phyloP scores from a whole-genome alignment of 352 stramenopile species.

The Phytophthora litchii region DNA sequence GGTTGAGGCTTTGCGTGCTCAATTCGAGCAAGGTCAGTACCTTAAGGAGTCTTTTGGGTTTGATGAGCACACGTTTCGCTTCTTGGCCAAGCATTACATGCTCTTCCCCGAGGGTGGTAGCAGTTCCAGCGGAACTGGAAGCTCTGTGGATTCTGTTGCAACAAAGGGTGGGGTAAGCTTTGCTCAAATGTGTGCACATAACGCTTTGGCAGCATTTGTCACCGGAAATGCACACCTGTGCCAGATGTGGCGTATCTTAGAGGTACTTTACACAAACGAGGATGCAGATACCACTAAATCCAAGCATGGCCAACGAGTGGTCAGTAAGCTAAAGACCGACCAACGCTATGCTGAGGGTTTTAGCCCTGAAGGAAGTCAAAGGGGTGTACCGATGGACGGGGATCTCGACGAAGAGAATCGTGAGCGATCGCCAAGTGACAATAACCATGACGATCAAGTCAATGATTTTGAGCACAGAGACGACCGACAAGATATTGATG shows the following conservation, averaged over 20 bases:
- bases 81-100: slow-evolving; percentile 79
- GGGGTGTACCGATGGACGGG: slow-evolving; percentile 29
- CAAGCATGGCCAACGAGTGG: slow-evolving; percentile 7
- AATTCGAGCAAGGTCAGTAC: slow-evolving; percentile 72
- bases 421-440: slow-evolving; percentile 13
- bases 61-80: slow-evolving; percentile 85
- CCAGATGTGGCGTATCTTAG: slow-evolving; percentile 88
- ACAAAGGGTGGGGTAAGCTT: slow-evolving; percentile 46
- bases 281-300: slow-evolving; percentile 20
- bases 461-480: slow-evolving; percentile 20
- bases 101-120: slow-evolving; percentile 37
- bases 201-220: slow-evolving; percentile 79
- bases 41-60: slow-evolving; percentile 87
- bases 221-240: slow-evolving; percentile 75
- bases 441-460: slow-evolving; percentile 20
- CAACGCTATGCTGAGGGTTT: slow-evolving; percentile 20
- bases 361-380: slow-evolving; percentile 16
- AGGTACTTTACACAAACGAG: slow-evolving; percentile 72
- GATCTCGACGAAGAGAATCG: slow-evolving; percentile 22
- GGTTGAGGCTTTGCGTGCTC: slow-evolving; percentile 60
- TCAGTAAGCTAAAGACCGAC: slow-evolving; percentile 6
- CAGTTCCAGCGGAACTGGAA: slow-evolving; percentile 12
- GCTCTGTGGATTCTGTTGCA: slow-evolving; percentile 8
- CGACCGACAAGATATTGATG: slow-evolving; percentile 15
- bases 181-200: slow-evolving; percentile 81